Base-by-base conservation (phyloP, 225 moss, liverwort and hornwort species). In the Pseudisothecium myosuroides region DNA sequence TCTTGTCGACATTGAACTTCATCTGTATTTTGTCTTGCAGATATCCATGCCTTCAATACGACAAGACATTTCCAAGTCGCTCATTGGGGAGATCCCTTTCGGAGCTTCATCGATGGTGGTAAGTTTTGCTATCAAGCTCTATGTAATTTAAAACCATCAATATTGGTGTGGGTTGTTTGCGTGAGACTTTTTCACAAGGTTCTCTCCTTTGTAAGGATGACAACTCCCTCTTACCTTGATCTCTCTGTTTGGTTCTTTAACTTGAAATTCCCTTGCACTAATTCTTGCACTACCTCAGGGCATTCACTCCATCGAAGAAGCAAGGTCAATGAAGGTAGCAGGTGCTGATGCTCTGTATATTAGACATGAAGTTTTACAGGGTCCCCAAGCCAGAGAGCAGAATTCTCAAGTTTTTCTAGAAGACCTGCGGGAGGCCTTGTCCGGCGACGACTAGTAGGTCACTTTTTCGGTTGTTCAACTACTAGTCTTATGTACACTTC, bases 331-430 rank as follows among this genome's bases (percentile, higher is more conserved):
- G 96, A 97, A 97, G 83, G 50, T 82, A 81, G 92, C 95, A 81
- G 97, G 98, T 78, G 98, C 96, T 23, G 98, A 98, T 95, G 96
- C 98, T 80, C 89, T 98, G 31, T 98, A 98, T 88, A 93, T 98
- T 76, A 96, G 94, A 89, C 95, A 95, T 87, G 96, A 98, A 87
- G 93, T 95, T 55, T 81, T 97, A n/a, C 96, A 97, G 87, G 97
- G 97, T 92, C 93, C 90, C 62, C 92, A 88, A 89, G 94, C 90
- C 56, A 82, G 85, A 71, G 95, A 96, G 90, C 86, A 95, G 61
- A 87, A 95, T 82, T 85, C 96, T 71, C 90, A 93, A 89, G 87
- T 63, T 81, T 96, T 98, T 92, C 83, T 98, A 89, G 87, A 91
- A 55, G 77, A 78, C 84, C 87, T 98, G 63, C 92, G 92, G 89